Conservation (phyloP, 768 basidiomycete genomes). For the Filobasidium floriforme region DNA sequence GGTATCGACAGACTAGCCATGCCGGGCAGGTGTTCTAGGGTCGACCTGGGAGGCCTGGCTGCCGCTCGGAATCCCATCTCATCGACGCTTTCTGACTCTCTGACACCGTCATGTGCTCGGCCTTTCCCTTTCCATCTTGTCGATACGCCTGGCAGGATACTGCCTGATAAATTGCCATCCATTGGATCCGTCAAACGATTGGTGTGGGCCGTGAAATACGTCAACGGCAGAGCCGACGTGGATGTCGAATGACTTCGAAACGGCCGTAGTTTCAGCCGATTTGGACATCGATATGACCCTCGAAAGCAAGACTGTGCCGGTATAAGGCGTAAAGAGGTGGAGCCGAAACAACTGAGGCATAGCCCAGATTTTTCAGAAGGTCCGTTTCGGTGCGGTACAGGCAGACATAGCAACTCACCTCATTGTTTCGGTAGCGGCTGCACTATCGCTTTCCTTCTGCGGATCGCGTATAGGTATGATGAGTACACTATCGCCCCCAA, state of each 20-base stretch:
- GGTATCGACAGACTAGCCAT: constrained; percentile 34
- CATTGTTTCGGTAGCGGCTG: no score
- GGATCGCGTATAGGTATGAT: no score
- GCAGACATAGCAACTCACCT: no score
- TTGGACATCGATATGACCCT: background rate
- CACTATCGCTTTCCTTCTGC: no score
- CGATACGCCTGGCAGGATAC: background rate
- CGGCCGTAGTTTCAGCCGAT: background rate
- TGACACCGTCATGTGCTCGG: background rate
- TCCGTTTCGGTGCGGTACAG: no score
- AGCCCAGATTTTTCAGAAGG: no score
- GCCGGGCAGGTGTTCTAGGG: constrained; percentile 18
- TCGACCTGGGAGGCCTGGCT: background rate
- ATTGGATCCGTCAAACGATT: background rate
- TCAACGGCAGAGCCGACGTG: background rate
- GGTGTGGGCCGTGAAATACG: background rate
- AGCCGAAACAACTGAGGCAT: background rate
- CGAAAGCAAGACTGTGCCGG: background rate
- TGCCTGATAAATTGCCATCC: background rate
- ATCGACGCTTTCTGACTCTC: background rate
- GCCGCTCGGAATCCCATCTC: background rate
- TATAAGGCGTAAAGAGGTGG: background rate
- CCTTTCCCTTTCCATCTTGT: constrained; percentile 8
- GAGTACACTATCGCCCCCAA: no score
- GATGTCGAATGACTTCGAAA: background rate